phyloP scores from a whole-genome alignment of 1,139 yeast species.

The Taphrina confusa region DNA sequence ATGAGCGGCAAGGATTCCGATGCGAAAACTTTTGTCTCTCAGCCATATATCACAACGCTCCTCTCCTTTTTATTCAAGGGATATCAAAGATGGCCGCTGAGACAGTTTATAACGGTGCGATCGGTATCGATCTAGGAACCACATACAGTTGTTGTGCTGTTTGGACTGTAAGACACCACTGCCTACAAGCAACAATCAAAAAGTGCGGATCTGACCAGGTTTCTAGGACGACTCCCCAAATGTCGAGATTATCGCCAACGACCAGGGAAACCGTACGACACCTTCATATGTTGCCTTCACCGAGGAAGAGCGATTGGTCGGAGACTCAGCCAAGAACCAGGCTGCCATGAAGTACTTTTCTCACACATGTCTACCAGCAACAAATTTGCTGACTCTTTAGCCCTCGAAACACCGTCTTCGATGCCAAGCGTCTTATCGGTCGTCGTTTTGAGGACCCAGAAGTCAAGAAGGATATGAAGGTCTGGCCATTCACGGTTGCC shows the following conservation, averaged over 20 bases:
- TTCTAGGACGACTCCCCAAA: slow-evolving; percentile 64
- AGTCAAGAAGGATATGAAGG: slow-evolving; percentile 93
- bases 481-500: slow-evolving; percentile 95
- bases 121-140: slow-evolving; percentile 93
- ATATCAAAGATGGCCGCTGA: slow-evolving; percentile 23
- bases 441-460: slow-evolving; percentile 87
- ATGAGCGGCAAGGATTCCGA: neutral
- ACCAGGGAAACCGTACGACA: slow-evolving; percentile 99
- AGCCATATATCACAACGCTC: neutral
- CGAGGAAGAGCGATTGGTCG: slow-evolving; percentile 94
- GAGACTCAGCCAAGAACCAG: slow-evolving; percentile 99
- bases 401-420: slow-evolving; percentile 95
- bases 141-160: slow-evolving; percentile 64
- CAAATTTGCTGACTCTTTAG: slow-evolving; percentile 47
- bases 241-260: slow-evolving; percentile 91
- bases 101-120: slow-evolving; percentile 85
- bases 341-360: slow-evolving; percentile 64
- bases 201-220: slow-evolving; percentile 60
- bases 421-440: slow-evolving; percentile 96
- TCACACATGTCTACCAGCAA: neutral
- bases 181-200: slow-evolving; percentile 10
- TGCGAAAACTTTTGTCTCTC: slow-evolving; percentile 12
- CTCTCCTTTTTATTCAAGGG: neutral
- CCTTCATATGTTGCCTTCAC: slow-evolving; percentile 98
- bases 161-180: slow-evolving; percentile 27